These are phyloP conservation scores for Purshia tridentata DNA, from an alignment of 306 rosid genomes.

Conservation along the genomic window DNA sequence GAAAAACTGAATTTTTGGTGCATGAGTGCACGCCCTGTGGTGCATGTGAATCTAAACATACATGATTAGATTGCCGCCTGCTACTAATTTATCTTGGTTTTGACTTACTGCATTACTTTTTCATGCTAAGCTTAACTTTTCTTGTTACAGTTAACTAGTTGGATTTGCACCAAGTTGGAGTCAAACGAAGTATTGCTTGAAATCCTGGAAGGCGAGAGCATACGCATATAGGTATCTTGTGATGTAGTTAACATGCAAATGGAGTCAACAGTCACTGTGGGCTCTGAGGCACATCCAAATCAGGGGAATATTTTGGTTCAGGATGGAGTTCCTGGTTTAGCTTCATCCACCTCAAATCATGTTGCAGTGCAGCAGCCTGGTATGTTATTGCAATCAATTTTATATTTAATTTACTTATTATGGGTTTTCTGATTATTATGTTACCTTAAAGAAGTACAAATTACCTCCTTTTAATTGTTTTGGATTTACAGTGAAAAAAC, in stretches of 20 bases:
- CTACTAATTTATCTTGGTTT: neutral
- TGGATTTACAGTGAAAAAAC: constrained; percentile 63
- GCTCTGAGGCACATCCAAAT: constrained; percentile 42
- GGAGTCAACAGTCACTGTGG: constrained; percentile 37
- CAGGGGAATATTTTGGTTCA: constrained; percentile 44
- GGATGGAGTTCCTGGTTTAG: constrained; percentile 51
- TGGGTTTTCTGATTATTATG: constrained; percentile 6
- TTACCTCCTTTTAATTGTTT: constrained; percentile 11
- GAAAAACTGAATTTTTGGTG: neutral
- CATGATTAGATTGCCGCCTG: neutral
- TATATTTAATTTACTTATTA: neutral
- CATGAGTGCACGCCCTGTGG: neutral
- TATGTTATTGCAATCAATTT: constrained; percentile 22
- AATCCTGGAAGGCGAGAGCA: constrained; percentile 15
- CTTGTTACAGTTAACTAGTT: constrained; percentile 8
- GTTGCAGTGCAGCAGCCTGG: constrained; percentile 57
- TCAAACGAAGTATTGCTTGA: constrained; percentile 4
- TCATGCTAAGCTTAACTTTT: constrained; percentile 7
- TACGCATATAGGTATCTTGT: constrained; percentile 26
- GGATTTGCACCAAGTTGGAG: constrained; percentile 9
- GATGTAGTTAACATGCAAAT: constrained; percentile 47
- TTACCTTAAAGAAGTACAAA: constrained; percentile 7
- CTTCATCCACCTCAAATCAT: constrained; percentile 41
- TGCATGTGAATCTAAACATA: neutral
- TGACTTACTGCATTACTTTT: neutral